Conservation (phyloP, 2,329 filamentous ascomycete genomes). For the Chrysoporthe deuterocubensis region DNA sequence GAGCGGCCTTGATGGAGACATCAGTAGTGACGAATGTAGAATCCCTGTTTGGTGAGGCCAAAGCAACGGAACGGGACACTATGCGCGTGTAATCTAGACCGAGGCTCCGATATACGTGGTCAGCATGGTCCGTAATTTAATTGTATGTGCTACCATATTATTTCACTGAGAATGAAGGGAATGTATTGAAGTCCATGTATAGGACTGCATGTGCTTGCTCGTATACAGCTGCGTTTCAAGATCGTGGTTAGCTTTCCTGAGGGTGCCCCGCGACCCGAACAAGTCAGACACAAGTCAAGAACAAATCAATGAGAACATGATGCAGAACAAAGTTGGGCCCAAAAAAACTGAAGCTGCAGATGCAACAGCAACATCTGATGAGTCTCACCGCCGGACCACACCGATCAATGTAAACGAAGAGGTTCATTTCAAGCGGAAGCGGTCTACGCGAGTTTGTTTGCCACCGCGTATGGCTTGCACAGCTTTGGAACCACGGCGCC, state of each 20-base stretch:
- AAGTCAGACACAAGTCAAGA: neutral
- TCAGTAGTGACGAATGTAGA: neutral
- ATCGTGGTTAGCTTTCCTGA: neutral
- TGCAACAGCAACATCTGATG: neutral
- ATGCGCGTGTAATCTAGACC: neutral
- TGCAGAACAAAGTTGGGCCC: neutral
- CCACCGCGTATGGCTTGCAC: neutral
- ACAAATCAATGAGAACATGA: neutral
- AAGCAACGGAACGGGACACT: neutral
- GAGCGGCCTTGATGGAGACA: neutral
- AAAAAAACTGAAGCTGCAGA: neutral
- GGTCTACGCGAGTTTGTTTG: neutral
- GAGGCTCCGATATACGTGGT: neutral
- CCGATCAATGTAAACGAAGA: neutral
- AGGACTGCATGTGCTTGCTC: neutral
- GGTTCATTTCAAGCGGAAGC: neutral
- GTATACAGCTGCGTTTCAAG: neutral
- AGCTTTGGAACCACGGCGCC: neutral
- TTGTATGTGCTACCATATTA: slow-evolving; percentile 1
- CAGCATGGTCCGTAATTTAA: neutral
- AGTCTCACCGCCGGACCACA: neutral
- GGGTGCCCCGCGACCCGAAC: neutral
- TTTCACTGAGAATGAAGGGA: neutral
- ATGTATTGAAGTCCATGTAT: neutral
- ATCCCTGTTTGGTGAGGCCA: neutral